Percentiles rank a stretch among this genome's conserved stretches.
These are phyloP conservation scores for Trametes hirsuta DNA, from an alignment of 1,284 basidiomycete genomes.

Conservation along the genomic window DNA sequence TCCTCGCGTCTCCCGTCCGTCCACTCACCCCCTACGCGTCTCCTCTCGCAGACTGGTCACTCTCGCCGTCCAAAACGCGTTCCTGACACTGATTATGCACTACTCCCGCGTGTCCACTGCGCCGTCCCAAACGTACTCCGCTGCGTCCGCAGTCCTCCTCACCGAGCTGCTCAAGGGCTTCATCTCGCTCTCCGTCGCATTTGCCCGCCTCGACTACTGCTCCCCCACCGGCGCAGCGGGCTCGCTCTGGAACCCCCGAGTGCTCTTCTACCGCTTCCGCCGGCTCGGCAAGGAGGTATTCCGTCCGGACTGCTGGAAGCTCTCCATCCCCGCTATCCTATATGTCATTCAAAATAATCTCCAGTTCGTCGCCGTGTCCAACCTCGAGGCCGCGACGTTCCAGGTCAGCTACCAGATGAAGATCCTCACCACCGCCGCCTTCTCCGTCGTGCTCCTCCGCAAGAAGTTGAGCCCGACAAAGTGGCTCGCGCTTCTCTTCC, in stretches of 20 bases:
- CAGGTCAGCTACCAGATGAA: conserved; percentile 98
- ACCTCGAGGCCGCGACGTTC: conserved; percentile 94
- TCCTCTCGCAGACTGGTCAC: conserved; percentile 71
- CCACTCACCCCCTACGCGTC: conserved; percentile 2
- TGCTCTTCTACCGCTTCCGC: conserved; percentile 44
- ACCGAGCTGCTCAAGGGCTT: conserved; percentile 91
- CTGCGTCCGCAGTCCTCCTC: conserved; percentile 89
- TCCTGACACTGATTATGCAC: conserved; percentile 91
- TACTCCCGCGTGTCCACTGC: conserved; percentile 87
- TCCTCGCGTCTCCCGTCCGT: conserved; percentile 2
- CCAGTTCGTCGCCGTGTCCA: conserved; percentile 92
- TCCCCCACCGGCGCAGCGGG: conserved; percentile 28
- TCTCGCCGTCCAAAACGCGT: conserved; percentile 91
- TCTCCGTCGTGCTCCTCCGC: conserved; percentile 79
- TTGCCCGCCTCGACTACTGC: conserved; percentile 37
- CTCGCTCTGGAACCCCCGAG: conserved; percentile 39
- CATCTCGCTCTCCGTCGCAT: conserved; percentile 80
- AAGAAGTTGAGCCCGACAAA: conserved; percentile 50
- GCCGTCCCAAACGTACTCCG: conserved; percentile 81
- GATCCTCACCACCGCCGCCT: conserved; percentile 95
- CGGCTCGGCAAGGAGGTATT: conserved; percentile 56
- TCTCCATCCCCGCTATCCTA: conserved; percentile 94
- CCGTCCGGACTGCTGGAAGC: conserved; percentile 93
- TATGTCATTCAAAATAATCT: conserved; percentile 98
- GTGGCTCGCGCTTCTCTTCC: conserved; percentile 84